Percentiles rank a stretch among this genome's conserved stretches.
phyloP scores from a whole-genome alignment of 2,329 filamentous ascomycete species.

The Venturiaceae sp. region DNA sequence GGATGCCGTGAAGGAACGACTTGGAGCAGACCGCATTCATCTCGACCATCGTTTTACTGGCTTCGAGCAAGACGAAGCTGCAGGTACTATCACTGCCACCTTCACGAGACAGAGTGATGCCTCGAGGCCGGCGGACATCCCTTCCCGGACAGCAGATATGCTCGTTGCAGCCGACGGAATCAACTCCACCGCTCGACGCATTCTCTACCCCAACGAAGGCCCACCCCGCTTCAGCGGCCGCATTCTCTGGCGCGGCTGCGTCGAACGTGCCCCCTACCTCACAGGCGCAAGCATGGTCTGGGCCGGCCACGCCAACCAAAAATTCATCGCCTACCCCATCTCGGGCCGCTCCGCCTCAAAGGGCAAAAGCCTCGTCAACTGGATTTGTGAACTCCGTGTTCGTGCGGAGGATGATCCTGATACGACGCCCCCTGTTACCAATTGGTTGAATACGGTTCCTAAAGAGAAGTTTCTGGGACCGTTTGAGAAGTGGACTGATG shows the following conservation, averaged over 20 bases:
- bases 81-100: slow-evolving; percentile 24
- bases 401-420: slow-evolving; percentile 32
- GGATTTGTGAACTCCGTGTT: slow-evolving; percentile 36
- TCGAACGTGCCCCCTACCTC: slow-evolving; percentile 29
- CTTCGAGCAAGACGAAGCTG: slow-evolving; percentile 24
- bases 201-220: slow-evolving; percentile 34
- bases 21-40: slow-evolving; percentile 28
- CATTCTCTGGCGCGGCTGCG: slow-evolving; percentile 37
- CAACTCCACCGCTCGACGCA: slow-evolving; percentile 30
- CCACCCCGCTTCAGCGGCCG: slow-evolving; percentile 35
- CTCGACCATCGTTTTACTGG: slow-evolving; percentile 27
- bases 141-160: slow-evolving; percentile 22
- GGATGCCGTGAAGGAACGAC: slow-evolving; percentile 29
- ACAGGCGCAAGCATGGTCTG: slow-evolving; percentile 35
- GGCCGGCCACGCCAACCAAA: slow-evolving; percentile 37
- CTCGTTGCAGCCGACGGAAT: slow-evolving; percentile 36
- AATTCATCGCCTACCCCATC: slow-evolving; percentile 39
- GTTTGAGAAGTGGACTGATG: slow-evolving; percentile 31
- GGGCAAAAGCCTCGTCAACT: slow-evolving; percentile 33
- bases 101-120: slow-evolving; percentile 21
- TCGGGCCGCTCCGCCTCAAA: slow-evolving; percentile 23
- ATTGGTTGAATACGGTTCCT: slow-evolving; percentile 33
- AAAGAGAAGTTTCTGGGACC: slow-evolving; percentile 30
- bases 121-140: slow-evolving; percentile 17
- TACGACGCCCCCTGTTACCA: slow-evolving; percentile 32